phyloP scores from a whole-genome alignment of 2,329 filamentous ascomycete genomes.

The Plectosphaerella sp. region DNA sequence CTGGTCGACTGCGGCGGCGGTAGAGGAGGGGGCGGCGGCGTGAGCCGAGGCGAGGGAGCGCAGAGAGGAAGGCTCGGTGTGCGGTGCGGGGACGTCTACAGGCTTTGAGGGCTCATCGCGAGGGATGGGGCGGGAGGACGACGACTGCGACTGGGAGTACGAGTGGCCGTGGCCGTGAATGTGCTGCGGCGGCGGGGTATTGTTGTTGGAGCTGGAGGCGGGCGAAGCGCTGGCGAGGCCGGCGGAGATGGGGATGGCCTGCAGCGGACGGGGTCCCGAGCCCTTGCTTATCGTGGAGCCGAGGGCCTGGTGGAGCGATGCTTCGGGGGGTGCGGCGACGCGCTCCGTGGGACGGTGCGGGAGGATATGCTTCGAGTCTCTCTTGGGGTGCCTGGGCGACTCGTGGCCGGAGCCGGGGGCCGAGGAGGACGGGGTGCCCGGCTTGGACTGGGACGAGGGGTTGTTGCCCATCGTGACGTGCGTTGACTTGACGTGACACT shows the following conservation, averaged over 20 bases:
- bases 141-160: constrained; percentile 14
- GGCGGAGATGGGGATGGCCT: constrained; percentile 40
- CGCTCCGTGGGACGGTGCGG: constrained; percentile 51
- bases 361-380: constrained; percentile 48
- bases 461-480: constrained; percentile 27
- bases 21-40: constrained; percentile 25
- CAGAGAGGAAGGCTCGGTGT: constrained; percentile 27
- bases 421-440: constrained; percentile 23
- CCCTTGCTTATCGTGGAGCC: constrained; percentile 47
- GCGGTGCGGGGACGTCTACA: constrained; percentile 48
- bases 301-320: constrained; percentile 56
- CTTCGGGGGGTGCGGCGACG: constrained; percentile 56
- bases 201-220: constrained; percentile 12
- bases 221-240: constrained; percentile 44
- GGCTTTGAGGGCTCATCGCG: constrained; percentile 46
- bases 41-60: constrained; percentile 31
- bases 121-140: constrained; percentile 11
- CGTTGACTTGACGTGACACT: background rate
- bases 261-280: constrained; percentile 37
- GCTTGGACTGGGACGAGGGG: constrained; percentile 25
- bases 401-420: constrained; percentile 16
- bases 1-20: constrained; percentile 30
- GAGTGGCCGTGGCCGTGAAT: constrained; percentile 8
- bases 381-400: constrained; percentile 22
- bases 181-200: background rate